These are phyloP conservation scores for Coemansia asiatica DNA, from an alignment of 192 early-diverging fungal species.

Conservation along the genomic window DNA sequence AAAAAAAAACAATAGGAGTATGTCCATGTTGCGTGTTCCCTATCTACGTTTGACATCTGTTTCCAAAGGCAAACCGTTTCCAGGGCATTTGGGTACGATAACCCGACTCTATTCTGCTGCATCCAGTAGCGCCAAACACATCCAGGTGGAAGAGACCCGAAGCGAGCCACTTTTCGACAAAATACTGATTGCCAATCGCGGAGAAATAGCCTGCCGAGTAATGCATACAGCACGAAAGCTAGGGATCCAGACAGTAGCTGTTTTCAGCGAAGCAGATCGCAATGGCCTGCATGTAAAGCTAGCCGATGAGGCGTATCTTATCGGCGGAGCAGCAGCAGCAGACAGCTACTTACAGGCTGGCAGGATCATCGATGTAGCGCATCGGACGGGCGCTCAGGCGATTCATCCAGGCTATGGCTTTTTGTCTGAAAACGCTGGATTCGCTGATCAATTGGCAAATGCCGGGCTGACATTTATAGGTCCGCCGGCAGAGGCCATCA, in stretches of 20 bases:
- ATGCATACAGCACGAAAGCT: slow-evolving; percentile 79
- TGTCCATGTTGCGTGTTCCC: too few species aligned
- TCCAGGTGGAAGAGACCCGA: not conserved
- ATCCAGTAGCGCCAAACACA: not conserved
- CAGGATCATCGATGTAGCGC: slow-evolving; percentile 79
- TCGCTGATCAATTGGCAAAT: slow-evolving; percentile 70
- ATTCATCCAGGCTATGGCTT: slow-evolving; percentile 98
- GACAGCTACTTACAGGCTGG: slow-evolving; percentile 81
- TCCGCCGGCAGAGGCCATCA: slow-evolving; percentile 82
- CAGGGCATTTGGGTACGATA: not conserved
- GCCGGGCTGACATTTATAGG: slow-evolving; percentile 85
- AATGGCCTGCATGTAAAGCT: slow-evolving; percentile 80
- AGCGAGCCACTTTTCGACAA: slow-evolving; percentile 85
- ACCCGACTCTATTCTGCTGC: not conserved
- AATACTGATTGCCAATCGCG: slow-evolving; percentile 94
- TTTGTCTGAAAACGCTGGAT: slow-evolving; percentile 89
- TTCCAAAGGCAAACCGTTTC: not conserved
- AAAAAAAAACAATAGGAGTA: too few species aligned
- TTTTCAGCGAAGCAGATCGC: slow-evolving; percentile 90
- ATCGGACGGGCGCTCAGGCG: slow-evolving; percentile 77
- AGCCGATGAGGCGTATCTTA: slow-evolving; percentile 92
- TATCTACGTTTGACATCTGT: too few species aligned
- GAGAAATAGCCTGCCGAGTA: slow-evolving; percentile 81
- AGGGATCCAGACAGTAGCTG: slow-evolving; percentile 94
- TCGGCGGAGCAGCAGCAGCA: slow-evolving; percentile 79